Percentiles rank a stretch among this genome's conserved stretches.
These are phyloP conservation scores for Phytophthora quininea DNA, from an alignment of 352 stramenopile species.

Conservation along the genomic window DNA sequence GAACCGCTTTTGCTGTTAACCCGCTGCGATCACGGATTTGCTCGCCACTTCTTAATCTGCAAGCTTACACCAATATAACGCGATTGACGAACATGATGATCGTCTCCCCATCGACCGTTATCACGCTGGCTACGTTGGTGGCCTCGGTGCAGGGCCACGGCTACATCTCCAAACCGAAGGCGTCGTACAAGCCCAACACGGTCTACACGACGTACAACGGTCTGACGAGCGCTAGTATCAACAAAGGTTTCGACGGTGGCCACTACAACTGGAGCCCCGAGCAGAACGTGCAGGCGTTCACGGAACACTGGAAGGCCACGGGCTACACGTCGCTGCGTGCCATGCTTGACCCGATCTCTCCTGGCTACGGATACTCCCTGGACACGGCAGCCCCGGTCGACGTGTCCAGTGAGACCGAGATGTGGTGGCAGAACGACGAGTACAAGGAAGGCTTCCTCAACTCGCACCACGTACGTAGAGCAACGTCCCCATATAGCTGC, in stretches of 20 bases:
- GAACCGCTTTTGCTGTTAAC: no score
- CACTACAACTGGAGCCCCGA: slow-evolving; percentile 40
- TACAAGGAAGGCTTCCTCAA: slow-evolving; percentile 43
- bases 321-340: slow-evolving; percentile 42
- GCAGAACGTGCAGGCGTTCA: slow-evolving; percentile 42
- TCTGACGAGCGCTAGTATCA: slow-evolving; percentile 31
- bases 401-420: slow-evolving; percentile 36
- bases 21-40: no score
- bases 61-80: background rate
- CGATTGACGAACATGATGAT: slow-evolving; percentile 6
- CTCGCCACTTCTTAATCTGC: no score
- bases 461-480: slow-evolving; percentile 44
- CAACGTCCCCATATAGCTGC: slow-evolving; percentile 1
- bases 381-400: slow-evolving; percentile 30
- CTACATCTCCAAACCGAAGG: slow-evolving; percentile 29
- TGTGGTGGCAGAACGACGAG: slow-evolving; percentile 52
- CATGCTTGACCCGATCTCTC: slow-evolving; percentile 41
- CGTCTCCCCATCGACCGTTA: slow-evolving; percentile 7
- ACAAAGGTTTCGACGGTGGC: slow-evolving; percentile 34
- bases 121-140: slow-evolving; percentile 20
- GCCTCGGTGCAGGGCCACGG: slow-evolving; percentile 18
- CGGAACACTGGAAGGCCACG: slow-evolving; percentile 30
- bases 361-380: slow-evolving; percentile 39
- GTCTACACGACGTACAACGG: slow-evolving; percentile 35
- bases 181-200: slow-evolving; percentile 31